These are phyloP conservation scores for Prunus fruticosa DNA, from an alignment of 306 rosid genomes.

Conservation along the genomic window DNA sequence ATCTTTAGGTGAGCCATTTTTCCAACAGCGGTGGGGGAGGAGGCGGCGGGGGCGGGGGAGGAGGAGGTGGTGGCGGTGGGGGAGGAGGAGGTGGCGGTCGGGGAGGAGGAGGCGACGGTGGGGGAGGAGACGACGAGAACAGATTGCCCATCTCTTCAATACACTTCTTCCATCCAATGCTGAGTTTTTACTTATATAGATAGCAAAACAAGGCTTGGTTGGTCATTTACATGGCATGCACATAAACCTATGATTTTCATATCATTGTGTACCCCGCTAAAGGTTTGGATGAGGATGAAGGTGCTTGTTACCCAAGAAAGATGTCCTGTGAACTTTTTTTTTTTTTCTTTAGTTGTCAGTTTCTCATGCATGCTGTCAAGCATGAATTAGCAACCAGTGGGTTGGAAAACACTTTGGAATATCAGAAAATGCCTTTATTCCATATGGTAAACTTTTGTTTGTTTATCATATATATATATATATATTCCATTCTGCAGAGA, in stretches of 20 bases:
- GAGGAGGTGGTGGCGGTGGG: too few relatives aligned
- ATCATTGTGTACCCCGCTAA: background rate
- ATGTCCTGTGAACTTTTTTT: background rate
- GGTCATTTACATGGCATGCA: background rate
- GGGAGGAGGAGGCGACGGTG: too few relatives aligned
- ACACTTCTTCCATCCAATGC: background rate
- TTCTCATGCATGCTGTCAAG: background rate
- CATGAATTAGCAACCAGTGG: background rate
- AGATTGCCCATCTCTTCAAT: conserved; percentile 25
- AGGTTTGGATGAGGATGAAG: background rate
- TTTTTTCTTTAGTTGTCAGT: background rate
- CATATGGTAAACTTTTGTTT: background rate
- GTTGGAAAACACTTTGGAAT: background rate
- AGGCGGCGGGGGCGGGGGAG: too few relatives aligned
- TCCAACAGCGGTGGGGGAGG: too few relatives aligned
- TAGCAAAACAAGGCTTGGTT: background rate
- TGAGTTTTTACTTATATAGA: background rate
- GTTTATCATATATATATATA: background rate
- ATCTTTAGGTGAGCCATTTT: too few relatives aligned
- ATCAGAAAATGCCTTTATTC: background rate
- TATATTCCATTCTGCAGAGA: background rate
- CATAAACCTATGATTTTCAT: too few relatives aligned
- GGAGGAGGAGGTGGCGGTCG: too few relatives aligned
- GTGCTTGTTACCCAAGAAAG: background rate
- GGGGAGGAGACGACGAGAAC: conserved; percentile 10